Evolutionary conservation across 176 grass and related monocot genomes (phyloP), one percentile per base, ranked within the genome.

Genomic region (Triticum monococcum): DNA sequence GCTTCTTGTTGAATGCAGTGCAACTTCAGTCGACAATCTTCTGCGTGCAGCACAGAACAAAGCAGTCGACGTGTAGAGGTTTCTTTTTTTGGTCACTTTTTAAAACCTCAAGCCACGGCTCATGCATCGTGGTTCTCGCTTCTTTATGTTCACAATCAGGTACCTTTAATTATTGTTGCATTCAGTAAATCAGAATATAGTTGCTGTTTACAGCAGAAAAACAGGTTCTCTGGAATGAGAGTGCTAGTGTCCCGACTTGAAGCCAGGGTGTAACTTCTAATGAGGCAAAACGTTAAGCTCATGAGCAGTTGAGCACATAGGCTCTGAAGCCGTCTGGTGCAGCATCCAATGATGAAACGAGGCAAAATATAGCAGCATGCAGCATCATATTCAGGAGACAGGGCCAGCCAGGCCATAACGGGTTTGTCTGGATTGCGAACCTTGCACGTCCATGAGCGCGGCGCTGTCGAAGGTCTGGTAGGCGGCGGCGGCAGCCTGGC

Each of bases 361-460:
- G 20, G 8, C n/a, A 16, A 16, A 4, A 10, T 18, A 23, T 12
- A 25, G 38, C 36, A 69, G 20, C 32, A 26, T 7, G 12, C 8
- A 56, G 81, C 41, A 43, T 9, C 22, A 22, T 13, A 57, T 26
- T 26, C 3, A 52, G 11, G 9, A 18, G 67, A 20, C 3, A 23
- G 26, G 38, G 54, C 5, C 1, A 5, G 22, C 16, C 31, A 37
- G 8, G 25, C 22, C 26, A 23, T 3, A 45, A 72, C 31, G 12
- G 25, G 24, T 37, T 36, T 36, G 4, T 0, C 9, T 43, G 40
- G 9, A 43, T 10, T 43, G 40, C 40, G 10, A 43, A 97, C 95
- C 93, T 92, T 94, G 91, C 3, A 89, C 22, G 48, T 95, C 88
- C 17, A 95, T 83, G 35, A 94, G 91, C 9, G 82, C n/a, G 38